Base-by-base conservation (phyloP, 768 basidiomycete genomes). In the Russula virescens region DNA sequence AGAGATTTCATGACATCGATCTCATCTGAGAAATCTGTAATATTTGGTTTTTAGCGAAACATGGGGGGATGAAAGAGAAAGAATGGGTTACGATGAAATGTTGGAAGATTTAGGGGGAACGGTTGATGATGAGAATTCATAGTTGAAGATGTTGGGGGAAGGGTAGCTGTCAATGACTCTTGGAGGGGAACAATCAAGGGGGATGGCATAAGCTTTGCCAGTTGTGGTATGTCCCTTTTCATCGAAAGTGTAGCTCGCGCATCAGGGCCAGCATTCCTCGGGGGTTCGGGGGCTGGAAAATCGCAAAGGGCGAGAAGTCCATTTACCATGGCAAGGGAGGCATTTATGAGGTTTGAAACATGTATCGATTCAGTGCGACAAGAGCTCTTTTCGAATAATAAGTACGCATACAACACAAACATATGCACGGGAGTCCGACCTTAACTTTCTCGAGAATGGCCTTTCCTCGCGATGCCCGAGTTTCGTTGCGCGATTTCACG, bases 1-100 rank as follows among this genome's bases (percentile, higher is more conserved):
- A 98, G 75, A 5, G 97, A 97, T 21, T 78, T 81, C 95, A 99
- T 98, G 69, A 99, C 75, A 35, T 89, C 87, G 64, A 98, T 82
- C 25, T 91, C 89, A 62, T 98, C 92, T 46, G 74, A 71, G 69
- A 97, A 91, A 23, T 77, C 94, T 96, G 35, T 16, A 43, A 45
- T 43, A 10, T 25, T 45, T 25, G 6, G 38, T 28, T 18, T 54
- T 49, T 49, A 25, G 42, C 35, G 26, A 14, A 34, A 4, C 11
- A 28, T 16, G 34, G 19, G n/a, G 42, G 14, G 13, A 43, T 10
- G n/a, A 18, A 23, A 8, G 21, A 58, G 25, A 34, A 14, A 31
- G 23, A 14, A 6, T 5, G 10, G 9, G 80, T 67, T 66, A 92
- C 94, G 79, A 59, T 81, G 71, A 69, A 99, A 95, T 2, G 83